These are phyloP conservation scores for Candida odintsovae DNA, from an alignment of 805 yeast species.

Conservation along the genomic window DNA sequence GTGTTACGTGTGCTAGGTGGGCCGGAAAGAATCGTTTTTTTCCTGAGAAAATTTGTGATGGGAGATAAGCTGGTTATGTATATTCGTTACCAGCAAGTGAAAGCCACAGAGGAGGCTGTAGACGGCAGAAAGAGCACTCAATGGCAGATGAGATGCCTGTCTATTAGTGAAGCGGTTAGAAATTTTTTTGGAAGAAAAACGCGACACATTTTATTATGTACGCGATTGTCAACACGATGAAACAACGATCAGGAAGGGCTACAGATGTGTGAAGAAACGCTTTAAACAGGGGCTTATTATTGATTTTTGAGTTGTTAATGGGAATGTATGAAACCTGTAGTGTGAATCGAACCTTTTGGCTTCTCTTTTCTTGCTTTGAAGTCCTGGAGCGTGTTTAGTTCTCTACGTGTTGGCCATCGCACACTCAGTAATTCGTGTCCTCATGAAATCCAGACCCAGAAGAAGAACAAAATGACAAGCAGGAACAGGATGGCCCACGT, in stretches of 20 bases:
- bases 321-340: too few relatives aligned
- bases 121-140: neutral
- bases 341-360: neutral
- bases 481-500: slow-evolving; percentile 51
- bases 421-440: too few relatives aligned
- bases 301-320: too few relatives aligned
- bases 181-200: too few relatives aligned
- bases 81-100: neutral
- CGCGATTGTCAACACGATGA: neutral
- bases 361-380: neutral
- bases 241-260: neutral
- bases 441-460: slow-evolving; percentile 39
- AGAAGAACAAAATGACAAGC: slow-evolving; percentile 44
- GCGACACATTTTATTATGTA: too few relatives aligned
- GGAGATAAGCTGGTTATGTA: neutral
- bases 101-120: neutral
- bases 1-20: too few relatives aligned
- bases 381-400: neutral
- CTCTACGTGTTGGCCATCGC: too few relatives aligned
- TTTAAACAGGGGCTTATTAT: neutral
- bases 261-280: neutral
- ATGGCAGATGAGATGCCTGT: neutral
- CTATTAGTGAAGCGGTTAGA: neutral
- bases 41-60: neutral
- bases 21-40: too few relatives aligned